phyloP scores from a whole-genome alignment of 306 rosid species.

The Hippophae tibetana region DNA sequence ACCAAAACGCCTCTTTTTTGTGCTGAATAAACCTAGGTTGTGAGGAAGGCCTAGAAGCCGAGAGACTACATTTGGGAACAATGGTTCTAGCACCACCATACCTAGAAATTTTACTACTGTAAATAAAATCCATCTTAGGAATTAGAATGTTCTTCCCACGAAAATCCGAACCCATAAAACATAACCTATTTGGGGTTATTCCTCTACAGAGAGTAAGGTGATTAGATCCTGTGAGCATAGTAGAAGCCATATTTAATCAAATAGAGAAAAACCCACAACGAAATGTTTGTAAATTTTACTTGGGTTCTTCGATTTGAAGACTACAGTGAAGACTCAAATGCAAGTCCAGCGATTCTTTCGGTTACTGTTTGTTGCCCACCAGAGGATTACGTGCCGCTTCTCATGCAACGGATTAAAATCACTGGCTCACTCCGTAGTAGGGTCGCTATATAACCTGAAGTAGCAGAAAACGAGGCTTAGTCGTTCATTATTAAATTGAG shows the following conservation, averaged over 20 bases:
- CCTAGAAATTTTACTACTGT: constrained; percentile 28
- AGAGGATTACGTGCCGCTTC: not conserved
- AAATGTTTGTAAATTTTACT: constrained; percentile 8
- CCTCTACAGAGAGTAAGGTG: constrained; percentile 35
- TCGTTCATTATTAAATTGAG: not conserved
- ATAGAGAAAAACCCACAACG: constrained; percentile 6
- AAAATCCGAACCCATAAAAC: constrained; percentile 41
- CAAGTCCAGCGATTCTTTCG: not conserved
- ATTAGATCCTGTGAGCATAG: constrained; percentile 62
- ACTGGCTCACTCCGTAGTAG: constrained; percentile 1
- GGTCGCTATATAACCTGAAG: not conserved
- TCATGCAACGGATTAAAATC: not conserved
- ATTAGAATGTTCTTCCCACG: constrained; percentile 32
- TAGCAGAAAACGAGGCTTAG: constrained; percentile 6
- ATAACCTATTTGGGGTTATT: constrained; percentile 38
- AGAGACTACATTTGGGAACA: constrained; percentile 47
- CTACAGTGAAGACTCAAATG: constrained; percentile 8
- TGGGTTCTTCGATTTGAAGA: constrained; percentile 8
- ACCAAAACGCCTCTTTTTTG: constrained; percentile 93
- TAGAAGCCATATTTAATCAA: constrained; percentile 46
- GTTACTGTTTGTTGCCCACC: not conserved
- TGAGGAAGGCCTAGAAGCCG: constrained; percentile 71
- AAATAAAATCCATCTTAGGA: constrained; percentile 29
- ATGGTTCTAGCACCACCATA: constrained; percentile 12
- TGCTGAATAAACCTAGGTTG: constrained; percentile 92